Base-by-base conservation (phyloP, 2,329 filamentous ascomycete species). In the Clonostachys sp. region DNA sequence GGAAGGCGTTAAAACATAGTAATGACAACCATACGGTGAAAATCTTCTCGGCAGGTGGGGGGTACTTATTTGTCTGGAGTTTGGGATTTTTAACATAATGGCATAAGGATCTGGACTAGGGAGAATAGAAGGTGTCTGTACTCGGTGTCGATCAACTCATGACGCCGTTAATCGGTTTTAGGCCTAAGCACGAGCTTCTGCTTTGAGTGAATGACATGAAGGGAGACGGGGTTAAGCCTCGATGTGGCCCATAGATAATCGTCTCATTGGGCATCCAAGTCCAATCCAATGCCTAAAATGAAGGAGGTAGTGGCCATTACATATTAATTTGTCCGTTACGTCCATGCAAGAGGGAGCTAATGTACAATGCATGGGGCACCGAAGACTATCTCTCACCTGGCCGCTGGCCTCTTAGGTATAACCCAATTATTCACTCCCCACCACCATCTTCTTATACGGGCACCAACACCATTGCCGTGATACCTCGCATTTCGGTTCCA, bases 351-450 rank as follows among this genome's bases (percentile, higher is more conserved):
- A 30, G 9, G 9, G 24, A 30, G 24, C 24, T 30, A 30, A 30
- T 30, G n/a, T 12, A 42, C 40, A 47, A 34, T 34, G 38, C 24
- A 16, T 47, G 39, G 40, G 46, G 39, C 45, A 55, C 16, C 35
- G 35, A 41, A 43, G 43, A 44, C 24, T 9, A 10, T 30, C 24
- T 30, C 24, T 30, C 24, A 30, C 24, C 9, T 30, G 35, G 44
- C 12, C 34, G 33, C 34, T 42, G 9, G 24, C 17, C 34, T 16
- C 12, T 30, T 52, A 55, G 86, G 86, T 48, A 92, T 67, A 44
- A 78, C 75, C 94, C 94, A 97, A 60, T 95, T 90, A 62, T 97
- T 97, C 16, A 95, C 88, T 18, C 80, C 81, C 73, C 90, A 96
- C 92, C 94, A 99, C 94, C 92, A 97, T 55, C 91, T 77, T 57